phyloP scores from a whole-genome alignment of 768 basidiomycete genomes.

The Asterophora lycoperdoides region DNA sequence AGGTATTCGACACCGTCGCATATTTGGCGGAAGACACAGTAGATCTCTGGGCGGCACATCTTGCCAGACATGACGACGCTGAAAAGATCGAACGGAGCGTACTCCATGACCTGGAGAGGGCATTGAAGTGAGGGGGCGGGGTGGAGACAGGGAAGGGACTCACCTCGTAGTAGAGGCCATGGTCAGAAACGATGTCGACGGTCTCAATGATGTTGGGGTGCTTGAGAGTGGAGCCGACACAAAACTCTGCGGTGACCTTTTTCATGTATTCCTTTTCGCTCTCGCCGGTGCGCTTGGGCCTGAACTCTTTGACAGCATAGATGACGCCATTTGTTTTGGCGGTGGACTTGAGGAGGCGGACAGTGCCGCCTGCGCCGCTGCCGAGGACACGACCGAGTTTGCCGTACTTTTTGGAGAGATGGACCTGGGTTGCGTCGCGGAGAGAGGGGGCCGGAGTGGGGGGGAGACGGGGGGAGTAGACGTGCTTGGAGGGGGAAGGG shows the following conservation, averaged over 20 bases:
- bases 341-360: constrained; percentile 87
- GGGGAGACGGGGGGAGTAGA: constrained; percentile 19
- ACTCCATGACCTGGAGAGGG: constrained; percentile 88
- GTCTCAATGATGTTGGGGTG: constrained; percentile 97
- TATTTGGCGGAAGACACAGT: constrained; percentile 98
- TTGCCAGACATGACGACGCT: constrained; percentile 99
- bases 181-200: constrained; percentile 95
- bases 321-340: constrained; percentile 77
- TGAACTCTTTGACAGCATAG: constrained; percentile 97
- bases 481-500: constrained; percentile 12
- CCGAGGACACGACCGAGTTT: constrained; percentile 97
- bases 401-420: constrained; percentile 97
- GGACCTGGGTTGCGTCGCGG: constrained; percentile 80
- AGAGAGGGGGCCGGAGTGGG: constrained; percentile 43
- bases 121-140: constrained; percentile 10
- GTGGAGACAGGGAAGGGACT: constrained; percentile 21
- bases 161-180: constrained; percentile 98
- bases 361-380: constrained; percentile 97
- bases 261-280: constrained; percentile 97
- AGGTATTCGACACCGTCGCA: constrained; percentile 97
- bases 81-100: constrained; percentile 97
- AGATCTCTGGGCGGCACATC: constrained; percentile 97
- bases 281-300: constrained; percentile 85
- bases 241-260: constrained; percentile 99
- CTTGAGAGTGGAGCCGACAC: constrained; percentile 90